phyloP scores from a whole-genome alignment of 768 basidiomycete genomes.

The Tricholoma matsutake region DNA sequence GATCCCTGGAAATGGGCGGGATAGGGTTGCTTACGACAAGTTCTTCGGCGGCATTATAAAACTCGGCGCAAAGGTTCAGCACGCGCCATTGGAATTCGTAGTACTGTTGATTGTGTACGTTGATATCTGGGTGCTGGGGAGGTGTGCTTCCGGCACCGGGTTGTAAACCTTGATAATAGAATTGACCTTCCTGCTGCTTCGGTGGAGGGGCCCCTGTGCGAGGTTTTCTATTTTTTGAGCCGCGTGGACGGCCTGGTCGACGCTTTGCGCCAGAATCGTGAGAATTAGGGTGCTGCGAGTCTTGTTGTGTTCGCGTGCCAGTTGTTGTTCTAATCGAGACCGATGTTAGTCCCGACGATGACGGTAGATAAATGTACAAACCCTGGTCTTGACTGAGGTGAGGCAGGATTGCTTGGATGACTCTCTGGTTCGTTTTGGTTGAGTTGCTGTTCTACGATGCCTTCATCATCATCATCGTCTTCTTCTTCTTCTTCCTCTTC shows the following conservation, averaged over 20 bases:
- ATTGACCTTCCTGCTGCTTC: constrained; percentile 36
- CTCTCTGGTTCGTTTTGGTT: constrained; percentile 43
- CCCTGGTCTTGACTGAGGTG: constrained; percentile 34
- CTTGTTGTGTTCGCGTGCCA: constrained; percentile 22
- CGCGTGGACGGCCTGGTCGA: constrained; percentile 74
- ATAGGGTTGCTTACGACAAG: constrained; percentile 56
- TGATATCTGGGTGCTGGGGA: constrained; percentile 47
- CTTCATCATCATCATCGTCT: constrained; percentile 75
- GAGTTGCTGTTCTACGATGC: constrained; percentile 67
- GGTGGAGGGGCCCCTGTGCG: constrained; percentile 27
- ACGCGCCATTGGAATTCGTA: constrained; percentile 88
- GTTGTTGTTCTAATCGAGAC: constrained; percentile 17
- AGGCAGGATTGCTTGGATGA: constrained; percentile 36
- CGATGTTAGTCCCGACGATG: constrained; percentile 1
- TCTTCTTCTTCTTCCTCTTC: constrained; percentile 52
- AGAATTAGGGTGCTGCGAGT: constrained; percentile 26
- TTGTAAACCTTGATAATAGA: constrained; percentile 43
- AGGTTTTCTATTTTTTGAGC: constrained; percentile 70
- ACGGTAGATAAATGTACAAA: constrained; percentile 12
- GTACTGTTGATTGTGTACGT: constrained; percentile 70
- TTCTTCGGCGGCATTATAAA: constrained; percentile 84
- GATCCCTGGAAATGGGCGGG: constrained; percentile 9
- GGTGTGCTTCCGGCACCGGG: constrained; percentile 24
- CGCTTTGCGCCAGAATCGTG: constrained; percentile 54
- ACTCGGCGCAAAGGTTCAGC: constrained; percentile 78